phyloP scores from a whole-genome alignment of 192 early-diverging fungal genomes.

The Fimicolochytrium jonesii region DNA sequence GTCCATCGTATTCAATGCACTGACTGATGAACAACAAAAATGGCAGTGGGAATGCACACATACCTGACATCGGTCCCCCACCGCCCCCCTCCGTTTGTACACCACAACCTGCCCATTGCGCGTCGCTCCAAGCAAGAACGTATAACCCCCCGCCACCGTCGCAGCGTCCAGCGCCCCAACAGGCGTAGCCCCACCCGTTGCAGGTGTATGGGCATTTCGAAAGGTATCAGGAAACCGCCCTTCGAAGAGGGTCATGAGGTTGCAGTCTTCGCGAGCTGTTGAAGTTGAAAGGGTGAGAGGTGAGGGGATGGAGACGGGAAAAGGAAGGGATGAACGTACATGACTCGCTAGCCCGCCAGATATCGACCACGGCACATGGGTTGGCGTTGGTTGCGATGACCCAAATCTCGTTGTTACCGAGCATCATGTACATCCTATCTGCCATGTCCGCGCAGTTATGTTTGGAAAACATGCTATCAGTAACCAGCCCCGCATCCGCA shows the following conservation, averaged over 20 bases:
- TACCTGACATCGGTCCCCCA: slow-evolving; percentile 45
- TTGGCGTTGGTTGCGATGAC: slow-evolving; percentile 37
- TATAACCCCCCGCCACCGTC: slow-evolving; percentile 26
- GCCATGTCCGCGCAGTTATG: too few relatives aligned
- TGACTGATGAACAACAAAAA: not conserved
- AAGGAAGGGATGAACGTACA: slow-evolving; percentile 5
- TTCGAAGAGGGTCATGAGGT: slow-evolving; percentile 30
- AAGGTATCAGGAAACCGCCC: slow-evolving; percentile 39
- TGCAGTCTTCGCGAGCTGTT: slow-evolving; percentile 31
- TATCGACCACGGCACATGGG: slow-evolving; percentile 48
- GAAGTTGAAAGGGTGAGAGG: not conserved
- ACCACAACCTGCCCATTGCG: slow-evolving; percentile 50
- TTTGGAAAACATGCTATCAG: too few relatives aligned
- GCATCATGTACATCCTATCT: slow-evolving; percentile 48
- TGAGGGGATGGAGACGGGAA: not conserved
- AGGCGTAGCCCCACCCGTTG: too few relatives aligned
- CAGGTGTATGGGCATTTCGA: too few relatives aligned
- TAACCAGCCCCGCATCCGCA: too few relatives aligned
- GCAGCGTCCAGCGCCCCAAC: not conserved
- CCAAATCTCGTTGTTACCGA: slow-evolving; percentile 49
- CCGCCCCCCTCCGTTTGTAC: slow-evolving; percentile 35
- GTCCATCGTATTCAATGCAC: too few relatives aligned
- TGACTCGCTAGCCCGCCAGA: slow-evolving; percentile 33
- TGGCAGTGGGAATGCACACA: not conserved
- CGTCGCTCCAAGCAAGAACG: slow-evolving; percentile 42